Conservation (phyloP, 106 monocot genomes). For the Allium cepa region DNA sequence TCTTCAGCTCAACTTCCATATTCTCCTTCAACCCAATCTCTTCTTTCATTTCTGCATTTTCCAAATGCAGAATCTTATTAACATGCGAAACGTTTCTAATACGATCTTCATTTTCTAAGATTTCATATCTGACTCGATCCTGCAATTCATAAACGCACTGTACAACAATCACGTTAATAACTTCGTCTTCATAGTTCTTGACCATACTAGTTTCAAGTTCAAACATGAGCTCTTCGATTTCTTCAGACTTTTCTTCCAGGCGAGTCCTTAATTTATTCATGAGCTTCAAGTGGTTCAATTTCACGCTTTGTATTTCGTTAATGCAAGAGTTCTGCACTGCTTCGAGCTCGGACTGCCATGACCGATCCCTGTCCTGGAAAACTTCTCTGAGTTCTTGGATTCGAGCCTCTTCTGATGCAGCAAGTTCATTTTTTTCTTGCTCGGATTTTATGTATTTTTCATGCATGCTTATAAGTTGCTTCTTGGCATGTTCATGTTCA, state of each 20-base stretch:
- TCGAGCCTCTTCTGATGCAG: conserved; percentile 55
- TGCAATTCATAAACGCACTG: conserved; percentile 1
- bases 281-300: conserved; percentile 39
- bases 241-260: conserved; percentile 24
- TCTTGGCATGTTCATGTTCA: conserved; percentile 60
- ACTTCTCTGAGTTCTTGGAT: conserved; percentile 58
- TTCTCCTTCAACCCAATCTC: conserved; percentile 29
- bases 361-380: conserved; percentile 53
- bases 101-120: background rate
- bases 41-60: conserved; percentile 23
- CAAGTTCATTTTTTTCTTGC: conserved; percentile 47
- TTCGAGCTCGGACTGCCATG: conserved; percentile 82
- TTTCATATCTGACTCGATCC: background rate
- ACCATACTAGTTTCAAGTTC: background rate
- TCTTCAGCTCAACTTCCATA: conserved; percentile 60
- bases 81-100: background rate
- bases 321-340: conserved; percentile 52
- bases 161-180: conserved; percentile 1
- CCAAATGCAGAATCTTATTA: background rate
- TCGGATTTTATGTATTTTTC: conserved; percentile 52
- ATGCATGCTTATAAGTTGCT: conserved; percentile 27
- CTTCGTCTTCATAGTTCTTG: conserved; percentile 1
- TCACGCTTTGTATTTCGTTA: conserved; percentile 69
- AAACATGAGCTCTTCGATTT: background rate
- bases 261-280: conserved; percentile 20